These are phyloP conservation scores for Saturnispora dispora DNA, from an alignment of 805 yeast species.

Conservation along the genomic window DNA sequence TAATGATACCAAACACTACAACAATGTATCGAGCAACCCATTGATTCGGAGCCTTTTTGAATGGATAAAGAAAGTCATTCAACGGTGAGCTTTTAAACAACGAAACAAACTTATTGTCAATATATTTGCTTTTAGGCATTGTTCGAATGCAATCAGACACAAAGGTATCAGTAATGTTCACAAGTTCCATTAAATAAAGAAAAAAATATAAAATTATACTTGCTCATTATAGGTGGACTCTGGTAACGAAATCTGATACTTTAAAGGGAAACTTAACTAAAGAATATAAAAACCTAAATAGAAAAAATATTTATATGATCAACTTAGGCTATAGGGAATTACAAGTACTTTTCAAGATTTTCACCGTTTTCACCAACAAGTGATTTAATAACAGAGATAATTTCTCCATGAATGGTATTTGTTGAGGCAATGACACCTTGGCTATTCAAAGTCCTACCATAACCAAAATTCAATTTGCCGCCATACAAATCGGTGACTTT, in stretches of 20 bases:
- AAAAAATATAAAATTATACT: too few species aligned
- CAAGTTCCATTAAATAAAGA: background rate
- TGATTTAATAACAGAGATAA: slow-evolving; percentile 39
- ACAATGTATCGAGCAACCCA: slow-evolving; percentile 83
- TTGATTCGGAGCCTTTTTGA: slow-evolving; percentile 74
- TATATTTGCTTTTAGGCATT: background rate
- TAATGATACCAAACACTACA: slow-evolving; percentile 60
- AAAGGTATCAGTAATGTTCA: background rate
- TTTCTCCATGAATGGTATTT: slow-evolving; percentile 36
- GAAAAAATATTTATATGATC: background rate
- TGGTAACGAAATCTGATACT: too few species aligned
- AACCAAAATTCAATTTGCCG: slow-evolving; percentile 64
- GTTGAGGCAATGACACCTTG: slow-evolving; percentile 91
- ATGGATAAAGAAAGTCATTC: slow-evolving; percentile 68
- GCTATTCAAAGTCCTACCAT: slow-evolving; percentile 71
- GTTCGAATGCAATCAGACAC: background rate
- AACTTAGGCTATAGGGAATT: background rate
- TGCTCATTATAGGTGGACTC: background rate
- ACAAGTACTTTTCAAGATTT: slow-evolving; percentile 19
- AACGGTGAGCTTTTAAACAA: slow-evolving; percentile 48
- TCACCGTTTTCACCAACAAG: slow-evolving; percentile 30
- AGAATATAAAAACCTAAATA: background rate
- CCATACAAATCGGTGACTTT: slow-evolving; percentile 80
- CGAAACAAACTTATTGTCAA: slow-evolving; percentile 22
- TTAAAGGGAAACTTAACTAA: too few species aligned